Percentiles rank a stretch among this genome's conserved stretches.
Conservation (phyloP, 2,329 filamentous ascomycete species). For the Fusarium duplospermum region DNA sequence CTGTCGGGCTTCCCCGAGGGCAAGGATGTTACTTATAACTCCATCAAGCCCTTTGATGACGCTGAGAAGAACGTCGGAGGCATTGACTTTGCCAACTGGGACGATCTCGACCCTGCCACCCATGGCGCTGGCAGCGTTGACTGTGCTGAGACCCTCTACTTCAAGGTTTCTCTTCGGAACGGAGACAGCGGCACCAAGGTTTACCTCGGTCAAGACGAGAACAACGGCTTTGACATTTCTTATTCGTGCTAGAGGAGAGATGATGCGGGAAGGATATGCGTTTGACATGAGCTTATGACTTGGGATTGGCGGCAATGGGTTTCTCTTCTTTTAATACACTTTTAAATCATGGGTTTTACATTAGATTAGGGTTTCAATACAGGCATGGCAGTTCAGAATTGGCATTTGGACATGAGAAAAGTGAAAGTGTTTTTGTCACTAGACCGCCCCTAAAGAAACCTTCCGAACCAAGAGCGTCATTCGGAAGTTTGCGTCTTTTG, state of each 20-base stretch:
- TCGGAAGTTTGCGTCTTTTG: neutral
- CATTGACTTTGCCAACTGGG: slow-evolving; percentile 48
- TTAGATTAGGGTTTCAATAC: neutral
- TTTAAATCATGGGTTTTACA: neutral
- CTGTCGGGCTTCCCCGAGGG: slow-evolving; percentile 41
- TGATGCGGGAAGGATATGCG: neutral
- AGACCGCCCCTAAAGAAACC: neutral
- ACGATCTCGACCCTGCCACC: slow-evolving; percentile 9
- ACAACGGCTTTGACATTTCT: slow-evolving; percentile 37
- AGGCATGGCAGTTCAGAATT: neutral
- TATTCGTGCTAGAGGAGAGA: neutral
- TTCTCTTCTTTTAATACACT: neutral
- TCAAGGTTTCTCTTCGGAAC: slow-evolving; percentile 40
- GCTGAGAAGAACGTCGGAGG: slow-evolving; percentile 22
- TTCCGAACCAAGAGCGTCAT: neutral
- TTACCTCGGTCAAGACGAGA: slow-evolving; percentile 45
- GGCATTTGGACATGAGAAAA: neutral
- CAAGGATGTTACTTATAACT: slow-evolving; percentile 34
- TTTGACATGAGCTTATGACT: neutral
- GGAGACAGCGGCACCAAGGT: slow-evolving; percentile 39
- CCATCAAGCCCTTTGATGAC: slow-evolving; percentile 39
- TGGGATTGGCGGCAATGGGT: neutral
- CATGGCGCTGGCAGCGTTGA: slow-evolving; percentile 41
- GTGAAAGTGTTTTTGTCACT: neutral
- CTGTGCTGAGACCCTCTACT: slow-evolving; percentile 44